A percentile compares a stretch with the other conserved stretches of the same genome.
Evolutionary conservation across 371 early-diverging fungal genomes (phyloP).

Genomic region (Saksenaea vasiformis): DNA sequence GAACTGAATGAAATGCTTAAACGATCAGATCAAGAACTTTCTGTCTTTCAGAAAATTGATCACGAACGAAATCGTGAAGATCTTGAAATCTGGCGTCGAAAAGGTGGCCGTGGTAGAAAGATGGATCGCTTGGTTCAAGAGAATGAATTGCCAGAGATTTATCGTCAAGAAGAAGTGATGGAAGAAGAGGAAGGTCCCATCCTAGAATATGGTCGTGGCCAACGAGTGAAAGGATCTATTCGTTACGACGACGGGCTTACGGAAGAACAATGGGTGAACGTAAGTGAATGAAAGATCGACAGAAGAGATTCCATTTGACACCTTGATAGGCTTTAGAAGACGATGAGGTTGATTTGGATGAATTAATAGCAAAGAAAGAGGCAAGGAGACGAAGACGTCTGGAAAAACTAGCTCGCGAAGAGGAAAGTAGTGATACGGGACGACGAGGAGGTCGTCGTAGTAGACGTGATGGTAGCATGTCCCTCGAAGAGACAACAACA

Average conservation of each 20-base stretch:
- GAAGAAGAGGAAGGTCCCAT: slow-evolving; percentile 10
- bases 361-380: slow-evolving; percentile 18
- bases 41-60: slow-evolving; percentile 75
- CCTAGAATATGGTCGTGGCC: slow-evolving; percentile 72
- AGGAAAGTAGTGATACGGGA: slow-evolving; percentile 7
- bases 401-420: slow-evolving; percentile 10
- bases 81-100: slow-evolving; percentile 14
- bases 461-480: not conserved
- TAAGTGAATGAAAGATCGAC: slow-evolving; percentile 30
- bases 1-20: slow-evolving; percentile 88
- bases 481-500: not conserved
- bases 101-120: slow-evolving; percentile 24
- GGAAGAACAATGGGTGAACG: slow-evolving; percentile 91
- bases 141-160: slow-evolving; percentile 78
- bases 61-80: slow-evolving; percentile 58
- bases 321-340: slow-evolving; percentile 18
- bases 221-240: slow-evolving; percentile 67
- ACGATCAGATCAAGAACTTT: slow-evolving; percentile 75
- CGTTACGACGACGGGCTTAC: slow-evolving; percentile 92
- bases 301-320: not conserved
- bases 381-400: slow-evolving; percentile 13
- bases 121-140: slow-evolving; percentile 78
- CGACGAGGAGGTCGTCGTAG: slow-evolving; percentile 3
- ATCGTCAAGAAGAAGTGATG: slow-evolving; percentile 55
- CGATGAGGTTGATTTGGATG: slow-evolving; percentile 21